Percentiles rank a stretch among this genome's conserved stretches.
Evolutionary conservation across 1,284 basidiomycete species (phyloP).

Genomic region (Ceratobasidium sp.): DNA sequence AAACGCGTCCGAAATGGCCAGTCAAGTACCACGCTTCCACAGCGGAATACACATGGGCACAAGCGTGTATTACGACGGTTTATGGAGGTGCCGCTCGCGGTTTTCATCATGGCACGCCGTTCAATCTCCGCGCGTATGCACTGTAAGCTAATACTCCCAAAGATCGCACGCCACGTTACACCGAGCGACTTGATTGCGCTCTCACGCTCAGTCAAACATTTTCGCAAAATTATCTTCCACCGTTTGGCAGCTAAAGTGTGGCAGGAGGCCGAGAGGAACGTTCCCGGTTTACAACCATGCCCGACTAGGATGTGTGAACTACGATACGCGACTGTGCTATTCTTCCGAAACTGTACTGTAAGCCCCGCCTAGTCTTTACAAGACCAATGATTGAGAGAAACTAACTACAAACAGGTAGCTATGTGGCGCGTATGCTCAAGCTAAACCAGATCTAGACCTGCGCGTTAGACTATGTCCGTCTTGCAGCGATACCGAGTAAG

Average conservation of each 20-base stretch:
- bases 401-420: too few relatives aligned
- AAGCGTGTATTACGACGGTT: too few relatives aligned
- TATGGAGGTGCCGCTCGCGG: neutral
- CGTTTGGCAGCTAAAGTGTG: neutral
- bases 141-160: neutral
- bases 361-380: too few relatives aligned
- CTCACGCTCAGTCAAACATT: neutral
- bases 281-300: neutral
- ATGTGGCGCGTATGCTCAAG: neutral
- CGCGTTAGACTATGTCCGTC: neutral
- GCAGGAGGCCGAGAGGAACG: neutral
- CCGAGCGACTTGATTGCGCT: conserved; percentile 6
- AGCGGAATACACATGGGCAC: too few relatives aligned
- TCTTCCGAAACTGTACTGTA: conserved; percentile 23
- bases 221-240: neutral
- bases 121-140: neutral
- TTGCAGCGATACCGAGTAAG: neutral
- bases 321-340: conserved; percentile 5
- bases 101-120: neutral
- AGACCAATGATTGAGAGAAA: too few relatives aligned
- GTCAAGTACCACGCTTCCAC: too few relatives aligned
- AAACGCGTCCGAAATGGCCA: too few relatives aligned
- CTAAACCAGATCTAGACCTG: neutral
- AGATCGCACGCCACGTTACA: conserved; percentile 8
- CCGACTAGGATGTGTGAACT: conserved; percentile 1